Percentiles rank a stretch among this genome's conserved stretches.
phyloP scores from a whole-genome alignment of 192 early-diverging fungal genomes.

The Allomyces macrogynus region DNA sequence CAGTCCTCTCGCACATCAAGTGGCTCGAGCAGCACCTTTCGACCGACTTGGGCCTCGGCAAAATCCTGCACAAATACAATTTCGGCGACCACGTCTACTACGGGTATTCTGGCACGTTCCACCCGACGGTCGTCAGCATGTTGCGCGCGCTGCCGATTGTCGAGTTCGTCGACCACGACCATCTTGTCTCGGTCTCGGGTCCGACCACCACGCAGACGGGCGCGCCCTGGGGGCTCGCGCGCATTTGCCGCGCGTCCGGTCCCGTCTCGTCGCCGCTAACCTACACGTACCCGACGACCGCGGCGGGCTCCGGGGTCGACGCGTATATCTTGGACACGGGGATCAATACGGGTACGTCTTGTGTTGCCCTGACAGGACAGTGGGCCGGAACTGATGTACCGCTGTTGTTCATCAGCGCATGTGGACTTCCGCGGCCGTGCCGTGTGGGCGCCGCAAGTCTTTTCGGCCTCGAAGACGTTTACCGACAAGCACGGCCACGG shows the following conservation, averaged over 20 bases:
- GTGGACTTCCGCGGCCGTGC: neutral
- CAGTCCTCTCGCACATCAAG: neutral
- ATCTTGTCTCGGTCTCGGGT: neutral
- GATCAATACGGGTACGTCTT: neutral
- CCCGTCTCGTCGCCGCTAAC: neutral
- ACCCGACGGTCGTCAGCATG: neutral
- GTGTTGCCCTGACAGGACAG: neutral
- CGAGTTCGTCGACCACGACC: neutral
- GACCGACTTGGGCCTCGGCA: neutral
- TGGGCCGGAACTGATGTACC: neutral
- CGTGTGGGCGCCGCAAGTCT: neutral
- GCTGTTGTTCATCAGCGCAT: neutral
- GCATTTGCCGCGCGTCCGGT: neutral
- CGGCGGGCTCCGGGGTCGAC: neutral
- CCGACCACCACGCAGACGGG: neutral
- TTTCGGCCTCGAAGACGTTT: neutral
- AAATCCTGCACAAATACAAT: neutral
- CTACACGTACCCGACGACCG: neutral
- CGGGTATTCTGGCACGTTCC: neutral
- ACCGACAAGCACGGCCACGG: slow-evolving; percentile 21
- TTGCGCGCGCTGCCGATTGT: neutral
- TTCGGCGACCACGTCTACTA: neutral
- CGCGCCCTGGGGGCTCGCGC: neutral
- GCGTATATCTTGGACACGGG: neutral
- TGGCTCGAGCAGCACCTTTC: neutral